phyloP scores from a whole-genome alignment of 805 yeast species.

The Barnettozyma populi region DNA sequence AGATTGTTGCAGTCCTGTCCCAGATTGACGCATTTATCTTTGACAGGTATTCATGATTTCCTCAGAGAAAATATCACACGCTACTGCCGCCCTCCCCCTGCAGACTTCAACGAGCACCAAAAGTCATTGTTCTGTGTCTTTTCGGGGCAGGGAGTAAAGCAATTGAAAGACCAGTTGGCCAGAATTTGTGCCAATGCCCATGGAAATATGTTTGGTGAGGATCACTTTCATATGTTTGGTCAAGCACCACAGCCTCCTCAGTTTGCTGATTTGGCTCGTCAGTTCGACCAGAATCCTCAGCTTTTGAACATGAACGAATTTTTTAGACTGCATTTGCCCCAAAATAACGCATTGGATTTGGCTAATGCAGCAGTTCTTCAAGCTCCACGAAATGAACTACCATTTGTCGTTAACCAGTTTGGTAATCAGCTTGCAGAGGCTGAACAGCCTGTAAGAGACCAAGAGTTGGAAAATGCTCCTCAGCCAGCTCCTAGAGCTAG shows the following conservation, averaged over 20 bases:
- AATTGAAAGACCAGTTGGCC: constrained; percentile 65
- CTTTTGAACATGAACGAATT: neutral
- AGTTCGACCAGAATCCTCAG: neutral
- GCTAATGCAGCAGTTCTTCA: neutral
- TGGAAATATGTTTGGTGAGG: neutral
- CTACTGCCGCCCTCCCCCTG: constrained; percentile 89
- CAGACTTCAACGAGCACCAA: constrained; percentile 85
- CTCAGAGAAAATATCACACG: constrained; percentile 77
- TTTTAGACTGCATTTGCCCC: neutral
- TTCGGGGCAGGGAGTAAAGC: constrained; percentile 81
- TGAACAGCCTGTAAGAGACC: neutral
- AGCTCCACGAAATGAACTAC: neutral
- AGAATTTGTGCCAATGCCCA: constrained; percentile 17
- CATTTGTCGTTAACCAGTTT: neutral
- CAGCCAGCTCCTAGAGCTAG: neutral
- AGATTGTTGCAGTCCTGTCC: constrained; percentile 76
- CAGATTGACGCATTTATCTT: constrained; percentile 78
- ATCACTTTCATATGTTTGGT: neutral
- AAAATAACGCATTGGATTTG: neutral
- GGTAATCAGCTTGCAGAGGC: neutral
- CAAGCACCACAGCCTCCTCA: neutral
- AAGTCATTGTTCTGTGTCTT: constrained; percentile 86
- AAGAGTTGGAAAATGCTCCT: neutral
- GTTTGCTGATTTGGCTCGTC: constrained; percentile 1
- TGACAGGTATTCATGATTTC: constrained; percentile 91